A percentile compares a stretch with the other conserved stretches of the same genome.
phyloP scores from a whole-genome alignment of 2,329 filamentous ascomycete species.

The Zelopaecilomyces penicillatus region DNA sequence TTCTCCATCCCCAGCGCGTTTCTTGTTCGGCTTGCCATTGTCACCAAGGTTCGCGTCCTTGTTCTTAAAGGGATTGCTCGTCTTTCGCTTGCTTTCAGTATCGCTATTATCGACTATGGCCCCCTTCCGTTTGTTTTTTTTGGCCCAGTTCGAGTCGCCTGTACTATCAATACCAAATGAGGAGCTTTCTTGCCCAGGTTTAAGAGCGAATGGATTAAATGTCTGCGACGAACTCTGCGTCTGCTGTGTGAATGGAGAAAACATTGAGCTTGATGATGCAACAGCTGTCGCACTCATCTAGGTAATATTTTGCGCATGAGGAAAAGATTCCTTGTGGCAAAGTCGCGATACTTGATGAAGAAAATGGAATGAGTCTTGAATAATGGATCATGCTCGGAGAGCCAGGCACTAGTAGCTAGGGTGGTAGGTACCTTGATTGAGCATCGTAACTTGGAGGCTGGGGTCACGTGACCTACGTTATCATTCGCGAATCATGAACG shows the following conservation, averaged over 20 bases:
- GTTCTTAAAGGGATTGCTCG: constrained; percentile 19
- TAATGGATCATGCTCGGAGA: too few species aligned
- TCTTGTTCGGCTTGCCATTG: constrained; percentile 11
- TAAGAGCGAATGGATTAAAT: constrained; percentile 28
- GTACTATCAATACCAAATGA: constrained; percentile 25
- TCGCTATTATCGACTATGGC: constrained; percentile 20
- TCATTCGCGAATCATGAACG: too few species aligned
- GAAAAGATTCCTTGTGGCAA: constrained; percentile 9
- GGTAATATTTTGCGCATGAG: constrained; percentile 25
- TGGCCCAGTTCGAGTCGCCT: constrained; percentile 18
- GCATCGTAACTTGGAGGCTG: constrained; percentile 6
- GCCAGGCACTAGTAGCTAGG: neutral
- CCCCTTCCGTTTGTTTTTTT: constrained; percentile 18
- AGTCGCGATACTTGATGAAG: too few species aligned
- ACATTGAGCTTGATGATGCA: constrained; percentile 34
- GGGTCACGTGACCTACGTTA: constrained; percentile 7
- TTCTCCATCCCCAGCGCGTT: constrained; percentile 14
- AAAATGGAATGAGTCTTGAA: too few species aligned
- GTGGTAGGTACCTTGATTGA: constrained; percentile 2
- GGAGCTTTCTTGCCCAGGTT: constrained; percentile 15
- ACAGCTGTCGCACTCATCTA: constrained; percentile 31
- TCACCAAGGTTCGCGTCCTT: constrained; percentile 19
- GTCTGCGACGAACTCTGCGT: constrained; percentile 26
- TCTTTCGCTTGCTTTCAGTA: constrained; percentile 17
- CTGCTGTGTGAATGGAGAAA: constrained; percentile 28